Conservation (phyloP, 768 basidiomycete genomes). For the Russula compacta region DNA sequence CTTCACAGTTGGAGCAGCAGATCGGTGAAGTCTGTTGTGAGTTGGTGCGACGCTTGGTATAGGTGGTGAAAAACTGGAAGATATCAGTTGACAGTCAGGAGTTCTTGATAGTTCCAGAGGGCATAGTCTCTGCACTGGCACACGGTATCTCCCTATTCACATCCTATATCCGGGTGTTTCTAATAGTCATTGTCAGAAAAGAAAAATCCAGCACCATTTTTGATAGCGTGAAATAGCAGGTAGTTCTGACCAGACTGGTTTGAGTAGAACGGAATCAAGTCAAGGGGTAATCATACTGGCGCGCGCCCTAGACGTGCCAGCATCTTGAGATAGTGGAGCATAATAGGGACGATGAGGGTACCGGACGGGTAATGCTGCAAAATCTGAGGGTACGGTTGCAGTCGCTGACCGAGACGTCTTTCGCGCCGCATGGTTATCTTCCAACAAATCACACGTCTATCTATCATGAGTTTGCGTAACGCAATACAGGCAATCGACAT, state of each 20-base stretch:
- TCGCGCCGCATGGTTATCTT: slow-evolving; percentile 38
- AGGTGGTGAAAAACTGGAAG: slow-evolving; percentile 26
- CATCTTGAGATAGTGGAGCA: slow-evolving; percentile 68
- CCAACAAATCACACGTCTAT: slow-evolving; percentile 51
- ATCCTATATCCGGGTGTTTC: slow-evolving; percentile 18
- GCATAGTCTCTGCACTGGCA: slow-evolving; percentile 18
- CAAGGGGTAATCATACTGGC: slow-evolving; percentile 36
- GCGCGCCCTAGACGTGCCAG: slow-evolving; percentile 56
- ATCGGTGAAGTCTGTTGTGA: slow-evolving; percentile 50
- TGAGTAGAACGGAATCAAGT: background rate
- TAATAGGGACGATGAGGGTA: slow-evolving; percentile 49
- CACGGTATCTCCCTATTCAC: slow-evolving; percentile 18
- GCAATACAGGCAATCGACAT: slow-evolving; percentile 18
- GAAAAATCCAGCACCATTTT: slow-evolving; percentile 59
- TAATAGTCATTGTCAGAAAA: slow-evolving; percentile 62
- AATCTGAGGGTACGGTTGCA: slow-evolving; percentile 34
- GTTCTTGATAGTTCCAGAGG: slow-evolving; percentile 16
- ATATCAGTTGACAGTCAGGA: background rate
- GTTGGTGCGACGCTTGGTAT: background rate
- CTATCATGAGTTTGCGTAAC: background rate
- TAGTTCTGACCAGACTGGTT: slow-evolving; percentile 32
- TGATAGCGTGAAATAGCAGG: slow-evolving; percentile 52
- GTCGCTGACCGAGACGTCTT: slow-evolving; percentile 23
- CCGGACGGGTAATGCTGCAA: slow-evolving; percentile 23
- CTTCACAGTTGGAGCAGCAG: slow-evolving; percentile 39